A percentile compares a stretch with the other conserved stretches of the same genome.
phyloP scores from a whole-genome alignment of 1,284 basidiomycete species.

The Moesziomyces parantarcticus region DNA sequence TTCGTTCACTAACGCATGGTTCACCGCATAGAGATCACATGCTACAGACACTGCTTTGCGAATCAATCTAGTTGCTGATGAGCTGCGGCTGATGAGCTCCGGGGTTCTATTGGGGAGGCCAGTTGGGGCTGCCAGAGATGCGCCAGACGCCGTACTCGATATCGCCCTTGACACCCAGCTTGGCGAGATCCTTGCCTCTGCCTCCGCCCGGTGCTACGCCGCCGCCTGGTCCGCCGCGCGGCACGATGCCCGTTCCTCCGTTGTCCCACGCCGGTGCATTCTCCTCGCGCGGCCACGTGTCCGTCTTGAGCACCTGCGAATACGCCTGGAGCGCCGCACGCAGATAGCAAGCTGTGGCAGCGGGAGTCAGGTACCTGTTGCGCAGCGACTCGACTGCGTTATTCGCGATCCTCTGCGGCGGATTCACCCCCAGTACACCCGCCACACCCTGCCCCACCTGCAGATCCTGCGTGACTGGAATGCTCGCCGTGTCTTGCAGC shows the following conservation, averaged over 20 bases:
- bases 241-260: slow-evolving; percentile 21
- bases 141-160: slow-evolving; percentile 56
- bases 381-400: slow-evolving; percentile 40
- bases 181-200: slow-evolving; percentile 39
- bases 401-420: slow-evolving; percentile 40
- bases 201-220: slow-evolving; percentile 39
- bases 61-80: too few species aligned
- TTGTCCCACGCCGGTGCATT: slow-evolving; percentile 27
- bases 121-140: slow-evolving; percentile 33
- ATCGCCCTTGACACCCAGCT: slow-evolving; percentile 43
- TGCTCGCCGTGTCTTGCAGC: slow-evolving; percentile 13
- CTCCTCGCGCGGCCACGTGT: slow-evolving; percentile 36
- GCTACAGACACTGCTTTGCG: too few species aligned
- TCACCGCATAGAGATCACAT: slow-evolving; percentile 1
- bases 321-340: slow-evolving; percentile 46
- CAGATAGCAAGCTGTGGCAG: slow-evolving; percentile 51
- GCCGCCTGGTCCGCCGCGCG: slow-evolving; percentile 28
- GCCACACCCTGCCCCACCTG: not conserved
- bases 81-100: too few species aligned
- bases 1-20: too few species aligned
- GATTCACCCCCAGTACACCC: slow-evolving; percentile 13
- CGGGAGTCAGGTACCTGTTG: slow-evolving; percentile 51
- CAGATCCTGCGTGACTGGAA: slow-evolving; percentile 3
- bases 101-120: slow-evolving; percentile 25
- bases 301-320: slow-evolving; percentile 17